These are phyloP conservation scores for Fusarium mexicanum DNA, from an alignment of 2,329 filamentous ascomycete genomes.

Conservation along the genomic window DNA sequence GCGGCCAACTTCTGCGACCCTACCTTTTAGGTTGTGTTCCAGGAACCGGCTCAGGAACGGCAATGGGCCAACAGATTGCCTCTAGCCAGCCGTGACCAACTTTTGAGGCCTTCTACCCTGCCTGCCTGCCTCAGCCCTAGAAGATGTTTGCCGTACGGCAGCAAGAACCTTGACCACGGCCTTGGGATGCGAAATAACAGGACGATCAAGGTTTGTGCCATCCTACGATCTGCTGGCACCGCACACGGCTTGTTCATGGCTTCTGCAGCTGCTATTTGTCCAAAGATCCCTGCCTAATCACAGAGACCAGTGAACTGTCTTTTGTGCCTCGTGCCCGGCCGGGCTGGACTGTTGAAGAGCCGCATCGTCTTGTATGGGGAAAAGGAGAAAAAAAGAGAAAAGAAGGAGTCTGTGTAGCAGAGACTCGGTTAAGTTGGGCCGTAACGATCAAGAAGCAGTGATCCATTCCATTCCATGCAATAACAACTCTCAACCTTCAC, in stretches of 20 bases:
- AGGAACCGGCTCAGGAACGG: slow-evolving; percentile 15
- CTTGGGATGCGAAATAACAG: slow-evolving; percentile 22
- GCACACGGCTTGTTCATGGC: slow-evolving; percentile 34
- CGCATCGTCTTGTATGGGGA: background rate
- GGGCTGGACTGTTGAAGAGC: slow-evolving; percentile 13
- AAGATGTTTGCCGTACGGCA: background rate
- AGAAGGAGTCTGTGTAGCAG: slow-evolving; percentile 11
- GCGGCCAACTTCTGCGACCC: slow-evolving; percentile 31
- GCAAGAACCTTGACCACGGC: slow-evolving; percentile 18
- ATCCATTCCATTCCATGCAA: background rate
- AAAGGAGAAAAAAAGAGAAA: background rate
- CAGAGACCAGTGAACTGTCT: background rate
- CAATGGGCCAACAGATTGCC: slow-evolving; percentile 4
- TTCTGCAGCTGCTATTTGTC: slow-evolving; percentile 26
- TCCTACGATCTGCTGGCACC: slow-evolving; percentile 39
- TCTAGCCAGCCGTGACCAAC: slow-evolving; percentile 22
- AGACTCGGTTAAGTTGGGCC: slow-evolving; percentile 3
- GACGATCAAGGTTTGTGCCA: slow-evolving; percentile 5
- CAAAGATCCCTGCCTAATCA: slow-evolving; percentile 30
- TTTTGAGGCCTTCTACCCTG: slow-evolving; percentile 30
- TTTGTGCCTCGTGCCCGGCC: background rate
- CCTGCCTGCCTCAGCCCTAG: slow-evolving; percentile 14
- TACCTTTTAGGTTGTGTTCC: background rate
- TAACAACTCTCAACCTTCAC: slow-evolving; percentile 7
- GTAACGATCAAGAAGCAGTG: background rate